Evolutionary conservation across 331 rosid genomes (phyloP), one percentile per base, ranked within the genome.

Genomic region (Dryas integrifolia): DNA sequence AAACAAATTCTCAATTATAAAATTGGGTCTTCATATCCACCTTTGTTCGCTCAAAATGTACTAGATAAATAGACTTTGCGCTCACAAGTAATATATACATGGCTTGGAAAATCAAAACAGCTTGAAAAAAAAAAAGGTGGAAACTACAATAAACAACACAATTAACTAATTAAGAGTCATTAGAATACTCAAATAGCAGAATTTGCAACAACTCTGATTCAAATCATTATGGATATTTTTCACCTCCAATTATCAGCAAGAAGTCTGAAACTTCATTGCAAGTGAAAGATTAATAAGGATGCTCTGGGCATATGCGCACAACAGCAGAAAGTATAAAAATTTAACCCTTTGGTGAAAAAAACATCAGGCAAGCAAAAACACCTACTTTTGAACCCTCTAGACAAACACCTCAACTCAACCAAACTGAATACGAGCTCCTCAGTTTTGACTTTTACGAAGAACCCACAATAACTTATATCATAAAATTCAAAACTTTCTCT

Each of bases 401-500:
- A 39, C 14, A 75, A 21, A 52, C 52, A 45, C 45, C 48, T 65
- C 24, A 18, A 18, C 35, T 65, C 44, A 49, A 7, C 55, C 53
- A 7, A 70, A 58, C 35, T 41, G 35, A 64, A 4, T 30, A 30
- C 13, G 21, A 55, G 44, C 11, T 46, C n/a, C 58, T 4, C 26
- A 74, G 39, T 41, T 55, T 43, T 50, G 61, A 53, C 9, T 24
- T 39, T 47, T 43, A 7, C 0, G 40, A 41, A 60, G 14, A 71
- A 21, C 72, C 41, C 76, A 77, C 48, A 70, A 77, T 72, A 63
- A 62, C 44, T 2, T 18, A 45, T 10, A 72, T 21, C 45, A 56
- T 7, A 35, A 39, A 46, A 56, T 10, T 53, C 47, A 47, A 57
- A 48, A 15, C 24, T 44, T n/a, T 30, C 30, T 9, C 18, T 48